Percentiles rank a stretch among this genome's conserved stretches.
Evolutionary conservation across 495 filamentous ascomycete species (phyloP).

Genomic region (Eremomyces bilateralis): DNA sequence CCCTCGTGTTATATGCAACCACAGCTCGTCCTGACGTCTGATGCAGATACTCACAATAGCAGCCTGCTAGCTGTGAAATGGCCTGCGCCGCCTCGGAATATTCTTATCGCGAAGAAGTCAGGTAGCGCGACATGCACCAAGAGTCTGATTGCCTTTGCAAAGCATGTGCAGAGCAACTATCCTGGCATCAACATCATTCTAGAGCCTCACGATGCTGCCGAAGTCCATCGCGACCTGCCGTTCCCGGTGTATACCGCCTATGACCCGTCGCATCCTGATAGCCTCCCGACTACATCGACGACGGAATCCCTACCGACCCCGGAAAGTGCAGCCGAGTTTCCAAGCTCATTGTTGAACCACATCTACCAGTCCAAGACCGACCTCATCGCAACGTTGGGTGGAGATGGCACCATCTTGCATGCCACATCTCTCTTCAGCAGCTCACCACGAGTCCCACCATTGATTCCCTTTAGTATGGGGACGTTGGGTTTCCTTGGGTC

Average conservation of each 20-base stretch:
- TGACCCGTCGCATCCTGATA: not conserved
- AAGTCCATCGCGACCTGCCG: conserved; percentile 48
- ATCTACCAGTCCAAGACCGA: conserved; percentile 50
- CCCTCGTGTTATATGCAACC: too few species aligned
- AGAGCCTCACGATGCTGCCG: conserved; percentile 48
- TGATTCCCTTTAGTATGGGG: conserved; percentile 94
- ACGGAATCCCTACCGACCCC: not conserved
- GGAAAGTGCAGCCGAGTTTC: too few species aligned
- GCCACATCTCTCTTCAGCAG: conserved; percentile 79
- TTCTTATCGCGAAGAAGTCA: conserved; percentile 77
- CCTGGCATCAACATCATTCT: conserved; percentile 64
- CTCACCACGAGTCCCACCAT: conserved; percentile 61
- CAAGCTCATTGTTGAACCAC: too few species aligned
- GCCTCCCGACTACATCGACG: not conserved
- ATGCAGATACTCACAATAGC: conserved; percentile 29
- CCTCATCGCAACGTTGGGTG: conserved; percentile 69
- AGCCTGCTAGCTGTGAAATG: conserved; percentile 68
- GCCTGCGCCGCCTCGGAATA: conserved; percentile 72
- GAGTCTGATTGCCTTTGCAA: conserved; percentile 57
- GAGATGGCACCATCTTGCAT: conserved; percentile 86
- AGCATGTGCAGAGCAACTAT: conserved; percentile 62
- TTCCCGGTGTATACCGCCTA: conserved; percentile 53
- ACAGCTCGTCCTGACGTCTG: too few species aligned
- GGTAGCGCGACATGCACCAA: conserved; percentile 45
- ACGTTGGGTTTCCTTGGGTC: conserved; percentile 87